These are phyloP conservation scores for Avena sativa DNA, from an alignment of 176 grass and related monocot genomes.

Conservation along the genomic window DNA sequence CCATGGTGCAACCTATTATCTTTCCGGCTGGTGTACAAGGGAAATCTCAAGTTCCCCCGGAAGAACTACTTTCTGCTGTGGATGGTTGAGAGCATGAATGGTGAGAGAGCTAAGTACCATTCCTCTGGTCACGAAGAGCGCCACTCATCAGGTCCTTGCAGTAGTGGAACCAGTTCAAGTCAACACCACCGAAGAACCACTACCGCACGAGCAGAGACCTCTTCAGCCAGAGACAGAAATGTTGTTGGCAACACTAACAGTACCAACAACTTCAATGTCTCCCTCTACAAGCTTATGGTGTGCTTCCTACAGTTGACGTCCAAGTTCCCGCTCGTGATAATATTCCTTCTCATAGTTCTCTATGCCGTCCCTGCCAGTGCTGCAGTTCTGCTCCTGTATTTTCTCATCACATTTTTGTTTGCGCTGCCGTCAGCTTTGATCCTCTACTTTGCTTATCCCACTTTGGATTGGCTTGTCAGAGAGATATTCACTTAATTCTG, in stretches of 20 bases:
- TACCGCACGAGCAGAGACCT: conserved; percentile 2
- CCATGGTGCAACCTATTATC: conserved; percentile 88
- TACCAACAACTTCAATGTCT: conserved; percentile 54
- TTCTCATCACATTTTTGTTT: conserved; percentile 81
- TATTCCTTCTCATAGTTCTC: conserved; percentile 87
- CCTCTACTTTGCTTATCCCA: conserved; percentile 89
- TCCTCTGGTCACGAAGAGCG: conserved; percentile 35
- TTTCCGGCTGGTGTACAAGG: conserved; percentile 77
- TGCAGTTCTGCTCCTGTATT: conserved; percentile 65
- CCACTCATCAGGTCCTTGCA: conserved; percentile 41
- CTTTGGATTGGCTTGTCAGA: conserved; percentile 82
- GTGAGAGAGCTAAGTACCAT: conserved; percentile 62
- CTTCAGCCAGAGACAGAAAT: conserved; percentile 27
- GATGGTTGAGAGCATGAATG: conserved; percentile 96
- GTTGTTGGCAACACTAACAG: conserved; percentile 38
- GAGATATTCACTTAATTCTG: conserved; percentile 66
- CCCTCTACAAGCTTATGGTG: conserved; percentile 64
- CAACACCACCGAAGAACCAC: conserved; percentile 49
- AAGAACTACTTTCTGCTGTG: conserved; percentile 95
- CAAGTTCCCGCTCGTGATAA: conserved; percentile 87
- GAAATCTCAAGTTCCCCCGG: conserved; percentile 76
- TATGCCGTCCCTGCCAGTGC: conserved; percentile 84
- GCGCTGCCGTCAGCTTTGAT: conserved; percentile 84
- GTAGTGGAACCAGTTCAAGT: conserved; percentile 41
- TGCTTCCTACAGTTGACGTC: conserved; percentile 75